Conservation (phyloP, 2,329 filamentous ascomycete genomes). For the Phyllosticta citrichinensis region DNA sequence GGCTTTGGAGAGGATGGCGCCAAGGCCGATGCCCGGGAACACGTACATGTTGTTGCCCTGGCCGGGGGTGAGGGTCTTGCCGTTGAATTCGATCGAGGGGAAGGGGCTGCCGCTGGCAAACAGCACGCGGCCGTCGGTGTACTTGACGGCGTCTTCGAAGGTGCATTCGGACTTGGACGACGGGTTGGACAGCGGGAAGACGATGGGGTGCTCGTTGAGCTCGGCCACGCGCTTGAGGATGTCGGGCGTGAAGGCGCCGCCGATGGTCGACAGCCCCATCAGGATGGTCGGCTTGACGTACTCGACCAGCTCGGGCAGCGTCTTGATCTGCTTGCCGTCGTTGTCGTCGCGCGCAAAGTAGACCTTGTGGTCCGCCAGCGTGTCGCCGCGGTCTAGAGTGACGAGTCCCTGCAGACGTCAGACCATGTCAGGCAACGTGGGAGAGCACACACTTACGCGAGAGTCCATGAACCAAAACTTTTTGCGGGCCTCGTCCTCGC, state of each 20-base stretch:
- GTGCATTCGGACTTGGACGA: slow-evolving; percentile 96
- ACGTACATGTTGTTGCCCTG: slow-evolving; percentile 84
- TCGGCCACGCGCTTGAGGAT: slow-evolving; percentile 56
- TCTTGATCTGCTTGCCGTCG: slow-evolving; percentile 57
- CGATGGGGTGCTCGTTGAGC: slow-evolving; percentile 59
- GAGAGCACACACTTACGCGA: slow-evolving; percentile 42
- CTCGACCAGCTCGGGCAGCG: slow-evolving; percentile 82
- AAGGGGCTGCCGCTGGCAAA: slow-evolving; percentile 96
- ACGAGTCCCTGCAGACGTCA: slow-evolving; percentile 56
- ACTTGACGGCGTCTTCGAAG: slow-evolving; percentile 81
- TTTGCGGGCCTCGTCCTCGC: slow-evolving; percentile 73
- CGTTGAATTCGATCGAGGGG: slow-evolving; percentile 47
- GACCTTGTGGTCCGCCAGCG: slow-evolving; percentile 77
- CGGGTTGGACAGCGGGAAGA: slow-evolving; percentile 92
- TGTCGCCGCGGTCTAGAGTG: slow-evolving; percentile 84
- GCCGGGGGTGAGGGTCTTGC: slow-evolving; percentile 38
- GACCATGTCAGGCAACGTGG: not conserved
- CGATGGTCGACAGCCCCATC: slow-evolving; percentile 88
- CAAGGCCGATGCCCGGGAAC: slow-evolving; percentile 91
- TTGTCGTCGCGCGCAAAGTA: slow-evolving; percentile 59
- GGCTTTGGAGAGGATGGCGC: slow-evolving; percentile 83
- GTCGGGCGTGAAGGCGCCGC: slow-evolving; percentile 84
- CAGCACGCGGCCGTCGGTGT: slow-evolving; percentile 84
- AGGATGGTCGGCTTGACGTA: slow-evolving; percentile 92
- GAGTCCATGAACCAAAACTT: slow-evolving; percentile 98